Evolutionary conservation across 2,329 filamentous ascomycete species (phyloP).

Genomic region (Ambrosiella beaveri): DNA sequence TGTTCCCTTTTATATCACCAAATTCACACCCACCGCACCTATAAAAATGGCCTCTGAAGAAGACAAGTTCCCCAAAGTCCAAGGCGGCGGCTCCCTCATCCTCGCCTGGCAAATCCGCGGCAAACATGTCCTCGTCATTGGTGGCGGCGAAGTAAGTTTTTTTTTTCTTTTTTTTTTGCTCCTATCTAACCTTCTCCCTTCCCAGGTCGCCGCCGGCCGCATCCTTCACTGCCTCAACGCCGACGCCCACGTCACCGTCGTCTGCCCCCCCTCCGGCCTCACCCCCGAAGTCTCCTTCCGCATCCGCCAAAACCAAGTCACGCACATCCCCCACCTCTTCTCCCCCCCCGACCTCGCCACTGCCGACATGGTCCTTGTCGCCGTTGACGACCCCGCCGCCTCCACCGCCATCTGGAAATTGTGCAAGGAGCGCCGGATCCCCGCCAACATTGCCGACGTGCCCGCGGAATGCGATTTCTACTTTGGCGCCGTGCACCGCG

Average conservation of each 20-base stretch:
- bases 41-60: background rate
- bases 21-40: background rate
- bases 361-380: conserved; percentile 75
- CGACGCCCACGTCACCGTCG: conserved; percentile 74
- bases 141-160: conserved; percentile 69
- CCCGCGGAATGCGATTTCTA: conserved; percentile 97
- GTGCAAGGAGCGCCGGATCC: conserved; percentile 68
- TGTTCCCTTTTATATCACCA: background rate
- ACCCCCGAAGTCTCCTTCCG: conserved; percentile 80
- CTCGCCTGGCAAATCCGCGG: conserved; percentile 88
- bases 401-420: conserved; percentile 83
- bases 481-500: conserved; percentile 88
- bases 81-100: conserved; percentile 84
- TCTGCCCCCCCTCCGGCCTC: conserved; percentile 63
- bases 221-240: conserved; percentile 91
- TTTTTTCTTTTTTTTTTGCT: background rate
- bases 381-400: conserved; percentile 84
- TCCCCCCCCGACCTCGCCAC: conserved; percentile 70
- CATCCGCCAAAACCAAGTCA: conserved; percentile 55
- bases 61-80: conserved; percentile 52
- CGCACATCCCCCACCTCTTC: conserved; percentile 69
- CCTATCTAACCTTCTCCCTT: conserved; percentile 1
- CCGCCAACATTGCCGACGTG: conserved; percentile 93
- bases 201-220: conserved; percentile 80
- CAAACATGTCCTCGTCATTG: conserved; percentile 81